Evolutionary conservation across 1,284 basidiomycete genomes (phyloP), one percentile per base, ranked within the genome.

Genomic region (Cutaneotrichosporon arboriforme): DNA sequence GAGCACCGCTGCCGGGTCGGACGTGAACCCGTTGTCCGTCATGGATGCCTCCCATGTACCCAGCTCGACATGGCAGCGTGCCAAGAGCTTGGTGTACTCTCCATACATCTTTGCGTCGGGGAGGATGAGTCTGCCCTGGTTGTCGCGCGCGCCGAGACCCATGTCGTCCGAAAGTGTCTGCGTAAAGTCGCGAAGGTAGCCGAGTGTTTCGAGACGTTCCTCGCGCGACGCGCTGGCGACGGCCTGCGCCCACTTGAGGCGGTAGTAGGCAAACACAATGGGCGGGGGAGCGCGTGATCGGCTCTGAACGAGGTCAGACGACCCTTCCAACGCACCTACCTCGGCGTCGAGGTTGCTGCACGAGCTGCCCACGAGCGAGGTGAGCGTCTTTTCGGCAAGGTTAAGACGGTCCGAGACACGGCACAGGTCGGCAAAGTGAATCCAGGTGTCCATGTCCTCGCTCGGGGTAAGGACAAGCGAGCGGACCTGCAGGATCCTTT

Each of bases 361-460:
- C 22, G 67, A 77, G 77, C 58, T 86, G 81, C 84, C 83, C 35
- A 94, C 79, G 4, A 97, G 77, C 0, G 90, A 94, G 63, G 94
- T 92, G 66, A 99, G 87, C 2, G 96, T 97, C 79, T 98, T 98
- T 66, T 97, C 91, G 0, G 96, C 94, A 50, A 99, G 77, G 38
- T 84, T 83, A 82, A 91, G 85, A 4, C 88, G 80, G 51, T 89
- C 88, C 17, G 85, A 86, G 72, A 89, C 90, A 58, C 89, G 83
- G 67, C 89, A 91, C 1, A 91, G 77, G 62, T 91, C 90, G 20
- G 88, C 89, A 66, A 91, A 90, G 72, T 89, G 87, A 76, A 91
- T 97, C 94, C 94, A 97, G 82, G 97, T 97, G 51, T 89, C 84
- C 48, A 90, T 91, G 67, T 97, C 93, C 65, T 97, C 92, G 60